Evolutionary conservation across 371 early-diverging fungal species (phyloP), one percentile per base, ranked within the genome.

Genomic region (Apophysomyces variabilis): DNA sequence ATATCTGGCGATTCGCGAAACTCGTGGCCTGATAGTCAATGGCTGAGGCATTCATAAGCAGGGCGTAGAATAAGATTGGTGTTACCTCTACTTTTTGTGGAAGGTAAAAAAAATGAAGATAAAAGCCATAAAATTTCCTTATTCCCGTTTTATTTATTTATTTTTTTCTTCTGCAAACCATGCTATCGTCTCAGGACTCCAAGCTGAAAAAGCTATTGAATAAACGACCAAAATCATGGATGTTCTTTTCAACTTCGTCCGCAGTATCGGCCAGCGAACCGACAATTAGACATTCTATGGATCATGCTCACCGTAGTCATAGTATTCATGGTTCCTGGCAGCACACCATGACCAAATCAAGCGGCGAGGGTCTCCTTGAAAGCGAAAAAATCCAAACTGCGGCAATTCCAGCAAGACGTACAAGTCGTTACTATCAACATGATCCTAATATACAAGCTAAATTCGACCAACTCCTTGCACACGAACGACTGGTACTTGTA

Each of bases 371-470:
- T 18, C 7, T 50, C 5, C 21, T 50, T 9, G 21, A 50, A n/a
- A 21, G 21, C 21, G 21, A 50, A 50, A 50, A 50, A 21, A 50
- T 21, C 7, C 21, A 50, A 50, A 50, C 54, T 1, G 54, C 54
- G 4, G n/a, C 54, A 18, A 50, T 60, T n/a, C 62, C 62, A 2
- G 26, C 62, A 46, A 13, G 62, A 62, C 43, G 62, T 4, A 62
- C 62, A 47, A 62, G 62, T 46, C 62, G 47, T 9, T 62, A 32
- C 36, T 62, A 62, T 45, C 62, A 62, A 62, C n/a, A 62, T 32
- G 62, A 62, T 45, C 62, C 62, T 36, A 50, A 62, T 45, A 9
- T 62, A 8, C 44, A 62, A 38, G 62, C 62, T 11, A 62, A 62
- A 62, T 47, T 62, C 13, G 62, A 62, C 14, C 43, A 50, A 50